Base-by-base conservation (phyloP, 78 protist species). In the Dictyostelium firmibasis region DNA sequence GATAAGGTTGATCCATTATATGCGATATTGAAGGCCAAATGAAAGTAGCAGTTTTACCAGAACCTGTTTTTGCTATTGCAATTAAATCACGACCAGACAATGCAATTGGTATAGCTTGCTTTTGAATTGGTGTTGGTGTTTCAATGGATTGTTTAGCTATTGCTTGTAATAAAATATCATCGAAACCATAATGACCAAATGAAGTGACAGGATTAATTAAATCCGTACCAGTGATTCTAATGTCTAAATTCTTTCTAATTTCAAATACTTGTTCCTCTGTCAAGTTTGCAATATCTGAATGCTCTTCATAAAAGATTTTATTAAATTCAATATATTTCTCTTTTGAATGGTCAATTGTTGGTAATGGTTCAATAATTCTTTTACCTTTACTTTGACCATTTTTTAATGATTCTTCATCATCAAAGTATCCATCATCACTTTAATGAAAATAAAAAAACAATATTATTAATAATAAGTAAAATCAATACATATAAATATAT, bases 41-140 rank as follows among this genome's bases (percentile, higher is more conserved):
- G 18, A 94, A 94, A 7, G 96, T 69, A 4, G 96, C 96, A 5
- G 96, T 94, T 36, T 94, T 94, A 41, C 96, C 96, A 14, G 94
- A 60, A 18, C 98, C 99, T 0, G 99, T 98, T 64, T 96, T 64
- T 13, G 98, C 98, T 47, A 81, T 50, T 9, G 98, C 99, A 31
- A 98, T 95, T 23, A 98, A 5, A 60, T 98, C 99, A 41, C 98
- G 84, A 10, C 99, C 99, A 11, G 69, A 16, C 84, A 98, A 62
- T 2, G 96, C 81, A 25, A 92, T 81, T 0, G 99, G 99, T 11
- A 98, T 75, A 6, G 98, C 96, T 35, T 95, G 97, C 10, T 57
- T 35, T 70, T 98, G 99, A 27, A 98, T 91, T 23, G 99, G 72
- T 0, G 98, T 98, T 4, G 99, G 99, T 16, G 23, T 50, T 69